A percentile compares a stretch with the other conserved stretches of the same genome.
Evolutionary conservation across 148 eudicot species (phyloP).

Genomic region (Rhododendron mucronatum): DNA sequence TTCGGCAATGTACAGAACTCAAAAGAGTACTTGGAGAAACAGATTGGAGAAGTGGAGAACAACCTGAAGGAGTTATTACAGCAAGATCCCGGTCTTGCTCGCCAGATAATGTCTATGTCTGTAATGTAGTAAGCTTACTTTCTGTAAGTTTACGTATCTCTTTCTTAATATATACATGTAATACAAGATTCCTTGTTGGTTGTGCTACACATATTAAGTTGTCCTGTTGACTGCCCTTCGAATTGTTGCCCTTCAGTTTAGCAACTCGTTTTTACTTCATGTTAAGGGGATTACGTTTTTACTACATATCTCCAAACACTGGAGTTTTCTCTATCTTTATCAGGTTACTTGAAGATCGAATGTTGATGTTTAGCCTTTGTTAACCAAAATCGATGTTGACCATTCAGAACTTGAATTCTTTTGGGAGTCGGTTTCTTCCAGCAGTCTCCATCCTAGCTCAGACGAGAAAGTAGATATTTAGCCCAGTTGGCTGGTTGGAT

Average conservation of each 20-base stretch:
- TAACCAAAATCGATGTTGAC: not conserved
- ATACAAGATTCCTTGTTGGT: not conserved
- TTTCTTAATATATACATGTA: not conserved
- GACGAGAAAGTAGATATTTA: not conserved
- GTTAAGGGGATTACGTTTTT: not conserved
- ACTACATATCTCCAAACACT: not conserved
- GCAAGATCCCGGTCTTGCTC: conserved; percentile 92
- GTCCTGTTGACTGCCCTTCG: not conserved
- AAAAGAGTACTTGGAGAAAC: conserved; percentile 96
- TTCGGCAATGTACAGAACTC: conserved; percentile 53
- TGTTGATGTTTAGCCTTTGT: not conserved
- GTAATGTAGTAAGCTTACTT: conserved; percentile 22
- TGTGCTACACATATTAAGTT: not conserved
- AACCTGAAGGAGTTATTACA: conserved; percentile 87
- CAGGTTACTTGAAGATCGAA: not conserved
- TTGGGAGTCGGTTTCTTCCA: not conserved
- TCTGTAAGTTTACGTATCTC: not conserved
- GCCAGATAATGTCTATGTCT: conserved; percentile 98
- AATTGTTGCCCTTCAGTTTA: not conserved
- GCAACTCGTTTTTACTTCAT: not conserved
- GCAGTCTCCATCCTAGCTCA: not conserved
- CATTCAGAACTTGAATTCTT: not conserved
- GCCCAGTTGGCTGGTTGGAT: not conserved
- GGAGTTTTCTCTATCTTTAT: not conserved
- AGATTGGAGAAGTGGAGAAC: conserved; percentile 76